Evolutionary conservation across 2,329 filamentous ascomycete species (phyloP).

Genomic region (Aspergillus sp.): DNA sequence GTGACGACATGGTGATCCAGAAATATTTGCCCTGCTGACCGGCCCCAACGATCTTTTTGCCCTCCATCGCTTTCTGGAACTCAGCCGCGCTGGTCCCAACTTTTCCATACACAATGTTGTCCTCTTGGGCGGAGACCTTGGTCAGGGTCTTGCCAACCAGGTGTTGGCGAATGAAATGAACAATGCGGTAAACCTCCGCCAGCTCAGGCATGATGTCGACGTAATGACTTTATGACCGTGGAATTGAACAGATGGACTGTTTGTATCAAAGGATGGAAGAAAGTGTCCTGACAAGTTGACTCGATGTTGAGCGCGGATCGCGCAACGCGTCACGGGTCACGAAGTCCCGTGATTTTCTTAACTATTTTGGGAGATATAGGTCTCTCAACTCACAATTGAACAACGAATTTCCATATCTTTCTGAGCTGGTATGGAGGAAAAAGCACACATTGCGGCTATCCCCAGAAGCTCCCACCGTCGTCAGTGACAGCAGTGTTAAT

Average conservation of each 20-base stretch:
- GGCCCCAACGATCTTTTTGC: slow-evolving; percentile 69
- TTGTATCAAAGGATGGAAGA: not conserved
- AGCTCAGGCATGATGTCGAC: slow-evolving; percentile 47
- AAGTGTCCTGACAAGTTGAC: too few species aligned
- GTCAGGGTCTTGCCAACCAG: slow-evolving; percentile 80
- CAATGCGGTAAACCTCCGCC: slow-evolving; percentile 73
- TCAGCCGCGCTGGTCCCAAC: slow-evolving; percentile 74
- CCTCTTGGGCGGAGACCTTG: slow-evolving; percentile 70
- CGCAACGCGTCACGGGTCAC: slow-evolving; percentile 22
- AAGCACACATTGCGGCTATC: too few species aligned
- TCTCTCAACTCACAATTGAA: too few species aligned
- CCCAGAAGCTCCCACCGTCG: too few species aligned
- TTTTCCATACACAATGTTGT: slow-evolving; percentile 86
- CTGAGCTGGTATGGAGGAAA: too few species aligned
- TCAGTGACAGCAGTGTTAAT: too few species aligned
- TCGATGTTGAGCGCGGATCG: too few species aligned
- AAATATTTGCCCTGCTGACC: slow-evolving; percentile 97
- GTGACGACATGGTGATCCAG: slow-evolving; percentile 75
- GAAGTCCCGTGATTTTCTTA: slow-evolving; percentile 24
- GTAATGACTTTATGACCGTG: not conserved
- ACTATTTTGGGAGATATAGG: too few species aligned
- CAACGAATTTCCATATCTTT: too few species aligned
- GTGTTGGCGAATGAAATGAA: slow-evolving; percentile 78
- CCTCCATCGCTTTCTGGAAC: slow-evolving; percentile 71
- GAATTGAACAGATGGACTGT: not conserved